phyloP scores from a whole-genome alignment of 768 basidiomycete species.

The Chalciporus piperatus region DNA sequence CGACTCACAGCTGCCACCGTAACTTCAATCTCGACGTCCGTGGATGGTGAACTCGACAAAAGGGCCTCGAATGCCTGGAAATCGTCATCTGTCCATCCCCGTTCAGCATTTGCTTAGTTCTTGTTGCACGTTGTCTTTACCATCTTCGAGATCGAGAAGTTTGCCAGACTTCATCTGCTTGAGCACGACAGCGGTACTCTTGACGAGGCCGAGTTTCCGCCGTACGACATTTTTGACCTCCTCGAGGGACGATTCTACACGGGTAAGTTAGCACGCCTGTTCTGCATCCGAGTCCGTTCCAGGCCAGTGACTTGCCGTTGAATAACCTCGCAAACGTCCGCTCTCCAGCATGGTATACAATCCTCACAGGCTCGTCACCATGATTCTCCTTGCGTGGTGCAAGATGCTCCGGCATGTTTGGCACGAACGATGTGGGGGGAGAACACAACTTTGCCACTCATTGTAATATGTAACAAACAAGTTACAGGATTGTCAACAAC shows the following conservation, averaged over 20 bases:
- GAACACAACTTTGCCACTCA: background rate
- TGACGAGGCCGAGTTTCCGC: constrained; percentile 55
- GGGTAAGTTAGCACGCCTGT: background rate
- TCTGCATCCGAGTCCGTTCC: background rate
- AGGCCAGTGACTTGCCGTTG: no score
- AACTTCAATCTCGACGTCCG: constrained; percentile 40
- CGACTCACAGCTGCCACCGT: constrained; percentile 8
- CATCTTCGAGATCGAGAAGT: constrained; percentile 72
- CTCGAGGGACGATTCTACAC: constrained; percentile 49
- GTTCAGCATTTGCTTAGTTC: constrained; percentile 1
- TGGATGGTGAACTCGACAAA: constrained; percentile 35
- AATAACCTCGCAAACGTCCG: constrained; percentile 32
- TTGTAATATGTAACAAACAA: no score
- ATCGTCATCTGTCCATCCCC: constrained; percentile 59
- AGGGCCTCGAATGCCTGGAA: constrained; percentile 67
- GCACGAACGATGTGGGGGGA: no score
- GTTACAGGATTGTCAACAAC: no score
- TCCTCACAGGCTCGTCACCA: constrained; percentile 10
- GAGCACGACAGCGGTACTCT: constrained; percentile 37
- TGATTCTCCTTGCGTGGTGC: background rate
- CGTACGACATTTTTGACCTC: constrained; percentile 41
- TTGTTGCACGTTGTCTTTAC: constrained; percentile 35
- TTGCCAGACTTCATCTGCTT: constrained; percentile 53
- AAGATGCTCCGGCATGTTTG: background rate
- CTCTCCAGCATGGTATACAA: constrained; percentile 38